These are phyloP conservation scores for Arthrobotrys conoides DNA, from an alignment of 2,329 filamentous ascomycete species.

Conservation along the genomic window DNA sequence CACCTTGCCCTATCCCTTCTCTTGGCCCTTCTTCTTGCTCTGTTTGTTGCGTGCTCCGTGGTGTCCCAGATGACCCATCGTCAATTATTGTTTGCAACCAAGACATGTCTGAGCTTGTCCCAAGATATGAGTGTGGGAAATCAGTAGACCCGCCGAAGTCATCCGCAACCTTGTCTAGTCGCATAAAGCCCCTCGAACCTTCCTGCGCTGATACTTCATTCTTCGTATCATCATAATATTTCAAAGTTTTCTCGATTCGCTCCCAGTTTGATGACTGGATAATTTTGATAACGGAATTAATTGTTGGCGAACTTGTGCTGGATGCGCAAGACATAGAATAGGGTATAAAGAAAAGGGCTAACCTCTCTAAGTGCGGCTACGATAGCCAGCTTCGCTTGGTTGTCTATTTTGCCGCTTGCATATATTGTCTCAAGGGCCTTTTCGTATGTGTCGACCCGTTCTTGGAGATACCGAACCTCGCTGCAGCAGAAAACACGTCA, in stretches of 20 bases:
- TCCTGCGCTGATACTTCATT: slow-evolving; percentile 43
- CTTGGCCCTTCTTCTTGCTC: slow-evolving; percentile 10
- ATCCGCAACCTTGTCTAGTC: slow-evolving; percentile 53
- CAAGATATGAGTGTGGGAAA: slow-evolving; percentile 51
- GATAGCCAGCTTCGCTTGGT: slow-evolving; percentile 28
- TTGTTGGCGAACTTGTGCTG: not conserved
- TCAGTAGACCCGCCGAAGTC: slow-evolving; percentile 48
- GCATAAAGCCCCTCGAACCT: slow-evolving; percentile 46
- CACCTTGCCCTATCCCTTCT: not conserved
- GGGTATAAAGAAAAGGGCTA: not conserved
- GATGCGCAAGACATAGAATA: not conserved
- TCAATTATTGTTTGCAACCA: slow-evolving; percentile 59
- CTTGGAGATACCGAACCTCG: slow-evolving; percentile 57
- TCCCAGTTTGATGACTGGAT: slow-evolving; percentile 53
- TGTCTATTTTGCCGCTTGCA: slow-evolving; percentile 62
- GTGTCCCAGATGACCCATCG: slow-evolving; percentile 7
- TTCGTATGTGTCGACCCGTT: slow-evolving; percentile 61
- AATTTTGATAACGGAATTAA: not conserved
- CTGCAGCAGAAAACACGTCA: slow-evolving; percentile 4
- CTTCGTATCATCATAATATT: slow-evolving; percentile 33
- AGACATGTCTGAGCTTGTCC: slow-evolving; percentile 52
- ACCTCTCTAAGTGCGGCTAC: slow-evolving; percentile 42
- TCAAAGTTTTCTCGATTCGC: slow-evolving; percentile 33
- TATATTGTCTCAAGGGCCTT: slow-evolving; percentile 50
- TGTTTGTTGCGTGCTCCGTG: slow-evolving; percentile 2